Evolutionary conservation across 768 basidiomycete species (phyloP), one percentile per base, ranked within the genome.

Genomic region (Suillus occidentalis): DNA sequence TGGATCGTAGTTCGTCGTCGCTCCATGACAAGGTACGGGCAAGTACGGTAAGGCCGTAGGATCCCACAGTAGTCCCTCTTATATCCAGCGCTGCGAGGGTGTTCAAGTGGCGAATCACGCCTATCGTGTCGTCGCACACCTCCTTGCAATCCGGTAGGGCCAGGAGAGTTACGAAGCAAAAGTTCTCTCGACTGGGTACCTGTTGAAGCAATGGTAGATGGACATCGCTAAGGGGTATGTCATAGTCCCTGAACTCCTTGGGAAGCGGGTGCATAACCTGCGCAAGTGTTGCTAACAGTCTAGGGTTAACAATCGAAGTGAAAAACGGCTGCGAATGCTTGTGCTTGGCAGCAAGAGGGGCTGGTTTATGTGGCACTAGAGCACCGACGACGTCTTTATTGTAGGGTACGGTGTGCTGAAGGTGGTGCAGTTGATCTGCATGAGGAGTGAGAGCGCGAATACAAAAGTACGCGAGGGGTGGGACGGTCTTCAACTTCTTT

Each of bases 161-260:
- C 28, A 94, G 73, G 13, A 90, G 72, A 6, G 90, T 89, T 61
- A 92, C 66, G 39, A 93, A 80, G 3, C 89, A 80, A 72, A 91
- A 93, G 28, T 83, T 70, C 3, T 80, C 70, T 0, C 87, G 85
- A 52, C 81, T 76, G 2, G 83, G 81, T 49, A 92, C 84, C 18
- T 67, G 67, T 67, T 90, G 89, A 14, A 92, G 82, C 16, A 85
- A 75, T 3, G 83, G 84, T 0, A 89, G 75, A 66, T 86, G 80
- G 7, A 70, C 70, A 69, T 91, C 86, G 0, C 81, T 76, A 36
- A 91, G 83, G 4, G 87, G 83, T 18, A 89, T 72, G 22, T 73
- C 62, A 86, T 77, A 28, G 52, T 73, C 68, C 53, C 64, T 55
- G 40, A 63, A 63, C n/a, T 61, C 59, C 0, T 73, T 40, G 0